Evolutionary conservation across 2,329 filamentous ascomycete species (phyloP), one percentile per base, ranked within the genome.

Genomic region (Aspergillus sp.): DNA sequence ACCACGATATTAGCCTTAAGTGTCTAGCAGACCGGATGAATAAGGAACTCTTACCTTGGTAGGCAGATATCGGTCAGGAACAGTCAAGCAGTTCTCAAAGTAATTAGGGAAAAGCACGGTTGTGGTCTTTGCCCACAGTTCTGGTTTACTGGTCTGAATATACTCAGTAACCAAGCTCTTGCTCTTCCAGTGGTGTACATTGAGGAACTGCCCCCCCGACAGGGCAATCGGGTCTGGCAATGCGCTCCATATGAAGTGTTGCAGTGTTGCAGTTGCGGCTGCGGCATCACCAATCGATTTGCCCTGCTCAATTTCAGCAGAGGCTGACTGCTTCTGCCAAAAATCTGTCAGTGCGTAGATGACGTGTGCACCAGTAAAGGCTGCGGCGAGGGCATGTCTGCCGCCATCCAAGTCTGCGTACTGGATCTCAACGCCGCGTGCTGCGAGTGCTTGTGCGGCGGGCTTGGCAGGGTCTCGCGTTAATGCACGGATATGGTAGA

Each of bases 401-500:
- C 44, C 53, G 17, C 30, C 39, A 3, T 53, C 36, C 42, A 62
- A 24, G 43, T 71, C 66, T 0, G 64, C 66, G 17, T 59, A 61
- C 22, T 64, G 61, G 4, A 61, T 39, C 7, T 63, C 61, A 20
- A 66, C 62, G 13, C 63, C 60, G 32, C 61, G 55, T 13, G 65
- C 62, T 45, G 56, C 59, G 24, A 66, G 64, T 39, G 65, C 20
- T 49, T 64, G 59, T 8, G 68, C 65, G 36, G 56, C 59, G 17
- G 64, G 60, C 18, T 66, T 68, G 48, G 57, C 50, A 7, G 67
- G 54, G 62, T 81, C 73, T 17, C 80, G 77, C 12, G 76, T 80
- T 41, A 83, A 72, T 36, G 74, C 80, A 11, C 81, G 78, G 55
- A 83, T 70, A 39, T 71, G 74, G 70, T 77, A 78, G 30, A 81